A percentile compares a stretch with the other conserved stretches of the same genome.
phyloP scores from a whole-genome alignment of 2,329 filamentous ascomycete species.

The Microdochium trichocladiopsis region DNA sequence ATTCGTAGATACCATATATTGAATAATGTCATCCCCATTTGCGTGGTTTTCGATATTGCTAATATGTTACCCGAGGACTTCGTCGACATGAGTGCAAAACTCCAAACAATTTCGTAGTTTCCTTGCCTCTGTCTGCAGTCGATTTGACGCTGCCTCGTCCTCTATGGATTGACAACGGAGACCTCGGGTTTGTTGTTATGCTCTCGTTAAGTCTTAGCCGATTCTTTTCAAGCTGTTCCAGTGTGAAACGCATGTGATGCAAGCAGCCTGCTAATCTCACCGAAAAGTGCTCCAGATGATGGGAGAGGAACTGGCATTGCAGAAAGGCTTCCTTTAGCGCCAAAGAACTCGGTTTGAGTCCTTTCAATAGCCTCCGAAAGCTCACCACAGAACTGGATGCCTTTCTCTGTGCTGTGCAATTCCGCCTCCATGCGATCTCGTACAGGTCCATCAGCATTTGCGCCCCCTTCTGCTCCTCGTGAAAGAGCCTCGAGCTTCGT shows the following conservation, averaged over 20 bases:
- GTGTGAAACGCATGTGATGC: slow-evolving; percentile 2
- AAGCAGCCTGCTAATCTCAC: slow-evolving; percentile 1
- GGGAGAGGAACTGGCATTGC: too few species aligned
- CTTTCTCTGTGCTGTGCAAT: slow-evolving; percentile 1
- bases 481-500: neutral
- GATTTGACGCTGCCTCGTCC: slow-evolving; percentile 1
- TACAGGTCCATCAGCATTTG: neutral
- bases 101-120: neutral
- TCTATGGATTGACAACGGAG: neutral
- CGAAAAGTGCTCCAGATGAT: neutral
- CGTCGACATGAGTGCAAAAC: slow-evolving; percentile 1
- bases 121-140: slow-evolving; percentile 1
- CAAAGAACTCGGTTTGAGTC: slow-evolving; percentile 1
- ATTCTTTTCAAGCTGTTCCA: slow-evolving; percentile 1
- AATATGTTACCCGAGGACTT: slow-evolving; percentile 1
- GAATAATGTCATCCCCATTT: slow-evolving; percentile 1
- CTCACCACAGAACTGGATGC: slow-evolving; percentile 1
- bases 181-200: neutral
- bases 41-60: slow-evolving; percentile 3
- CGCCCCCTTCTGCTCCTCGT: neutral
- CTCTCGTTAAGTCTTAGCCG: neutral
- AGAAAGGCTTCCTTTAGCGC: neutral
- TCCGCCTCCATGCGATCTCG: slow-evolving; percentile 1
- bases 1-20: slow-evolving; percentile 2
- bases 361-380: slow-evolving; percentile 1